Conservation (phyloP, 371 early-diverging fungal species). For the Batkoa obscura region DNA sequence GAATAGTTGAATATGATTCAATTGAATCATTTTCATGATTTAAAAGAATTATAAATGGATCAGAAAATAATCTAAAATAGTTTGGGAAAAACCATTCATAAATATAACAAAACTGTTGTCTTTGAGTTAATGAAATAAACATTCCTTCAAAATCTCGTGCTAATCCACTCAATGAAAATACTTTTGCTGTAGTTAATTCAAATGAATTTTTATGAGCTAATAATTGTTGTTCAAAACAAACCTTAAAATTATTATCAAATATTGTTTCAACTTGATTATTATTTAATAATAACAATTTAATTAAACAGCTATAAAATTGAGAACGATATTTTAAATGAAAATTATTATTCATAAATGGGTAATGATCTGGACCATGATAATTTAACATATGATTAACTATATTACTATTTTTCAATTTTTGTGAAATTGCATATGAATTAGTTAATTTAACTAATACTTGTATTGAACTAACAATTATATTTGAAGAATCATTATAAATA, state of each 20-base stretch:
- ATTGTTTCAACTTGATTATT: no score
- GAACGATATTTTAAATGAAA: constrained; percentile 30
- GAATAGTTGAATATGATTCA: constrained; percentile 9
- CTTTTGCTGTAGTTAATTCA: no score
- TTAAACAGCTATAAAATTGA: no score
- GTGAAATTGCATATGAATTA: not conserved
- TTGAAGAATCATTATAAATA: not conserved
- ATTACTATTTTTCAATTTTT: constrained; percentile 39
- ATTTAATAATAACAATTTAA: no score
- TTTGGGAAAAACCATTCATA: constrained; percentile 71
- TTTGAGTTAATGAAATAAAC: constrained; percentile 37
- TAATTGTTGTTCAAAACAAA: no score
- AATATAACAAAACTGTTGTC: constrained; percentile 41
- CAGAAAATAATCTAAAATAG: constrained; percentile 29
- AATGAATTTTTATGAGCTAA: no score
- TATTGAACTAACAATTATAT: not conserved
- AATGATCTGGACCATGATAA: constrained; percentile 42
- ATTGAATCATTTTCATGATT: constrained; percentile 46
- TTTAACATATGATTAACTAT: constrained; percentile 37
- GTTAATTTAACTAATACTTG: not conserved
- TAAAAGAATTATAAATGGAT: constrained; percentile 9
- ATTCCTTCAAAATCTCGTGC: constrained; percentile 71
- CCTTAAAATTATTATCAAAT: no score
- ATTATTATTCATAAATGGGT: constrained; percentile 42
- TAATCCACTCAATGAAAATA: constrained; percentile 28